Percentiles rank a stretch among this genome's conserved stretches.
phyloP scores from a whole-genome alignment of 106 monocot genomes.

The Narthecium ossifragum region DNA sequence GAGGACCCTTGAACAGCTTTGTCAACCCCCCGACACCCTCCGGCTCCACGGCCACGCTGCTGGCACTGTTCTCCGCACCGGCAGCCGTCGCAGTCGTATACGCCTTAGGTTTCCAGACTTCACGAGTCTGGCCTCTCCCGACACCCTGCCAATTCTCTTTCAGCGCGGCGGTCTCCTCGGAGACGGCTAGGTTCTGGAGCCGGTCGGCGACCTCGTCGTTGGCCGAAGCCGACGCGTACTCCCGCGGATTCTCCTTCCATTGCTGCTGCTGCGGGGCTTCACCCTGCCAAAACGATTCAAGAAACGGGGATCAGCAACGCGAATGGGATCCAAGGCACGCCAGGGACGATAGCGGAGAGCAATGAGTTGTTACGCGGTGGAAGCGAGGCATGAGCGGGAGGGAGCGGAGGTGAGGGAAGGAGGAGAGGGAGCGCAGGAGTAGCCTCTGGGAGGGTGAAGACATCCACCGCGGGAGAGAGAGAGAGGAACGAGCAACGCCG shows the following conservation, averaged over 20 bases:
- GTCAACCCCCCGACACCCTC: conserved; percentile 9
- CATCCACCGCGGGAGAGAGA: background rate
- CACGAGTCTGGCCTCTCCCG: background rate
- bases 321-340: background rate
- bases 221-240: background rate
- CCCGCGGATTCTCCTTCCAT: conserved; percentile 20
- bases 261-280: conserved; percentile 5
- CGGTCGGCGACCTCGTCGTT: conserved; percentile 11
- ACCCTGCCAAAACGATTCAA: conserved; percentile 10
- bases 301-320: background rate
- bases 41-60: background rate
- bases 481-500: no score
- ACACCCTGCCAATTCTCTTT: background rate
- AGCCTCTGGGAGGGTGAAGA: background rate
- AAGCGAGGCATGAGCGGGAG: background rate
- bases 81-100: conserved; percentile 17
- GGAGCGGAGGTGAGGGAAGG: background rate
- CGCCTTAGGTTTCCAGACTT: conserved; percentile 20
- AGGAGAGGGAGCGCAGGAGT: background rate
- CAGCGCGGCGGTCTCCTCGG: background rate
- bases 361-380: background rate
- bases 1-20: conserved; percentile 35
- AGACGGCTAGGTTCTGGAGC: conserved; percentile 18
- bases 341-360: background rate
- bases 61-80: conserved; percentile 3